A percentile compares a stretch with the other conserved stretches of the same genome.
These are phyloP conservation scores for Artemisia argyi DNA, from an alignment of 129 eudicot genomes.

Conservation along the genomic window DNA sequence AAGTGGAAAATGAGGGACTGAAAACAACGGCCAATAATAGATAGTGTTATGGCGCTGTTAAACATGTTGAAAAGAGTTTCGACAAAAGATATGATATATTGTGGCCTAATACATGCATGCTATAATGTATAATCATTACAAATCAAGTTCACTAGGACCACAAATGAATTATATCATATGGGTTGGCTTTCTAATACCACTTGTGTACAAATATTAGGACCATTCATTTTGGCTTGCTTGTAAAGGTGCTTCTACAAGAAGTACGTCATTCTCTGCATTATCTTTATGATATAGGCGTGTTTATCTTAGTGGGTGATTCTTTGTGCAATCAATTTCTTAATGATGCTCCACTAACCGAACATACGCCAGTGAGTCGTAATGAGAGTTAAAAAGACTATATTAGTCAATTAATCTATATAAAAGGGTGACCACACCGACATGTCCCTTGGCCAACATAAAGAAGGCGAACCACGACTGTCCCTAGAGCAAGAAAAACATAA, in stretches of 20 bases:
- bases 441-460: no score
- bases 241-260: slow-evolving; percentile 31
- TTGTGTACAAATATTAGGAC: slow-evolving; percentile 35
- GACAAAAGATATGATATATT: slow-evolving; percentile 18
- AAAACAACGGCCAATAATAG: neutral
- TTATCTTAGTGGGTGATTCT: slow-evolving; percentile 15
- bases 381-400: neutral
- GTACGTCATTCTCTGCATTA: slow-evolving; percentile 13
- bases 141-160: slow-evolving; percentile 33
- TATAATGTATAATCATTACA: slow-evolving; percentile 33
- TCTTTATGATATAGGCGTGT: slow-evolving; percentile 23
- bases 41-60: slow-evolving; percentile 10
- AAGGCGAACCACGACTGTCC: no score
- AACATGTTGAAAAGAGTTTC: slow-evolving; percentile 14
- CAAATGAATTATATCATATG: slow-evolving; percentile 33
- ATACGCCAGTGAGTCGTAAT: neutral
- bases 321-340: slow-evolving; percentile 24
- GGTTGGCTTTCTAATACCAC: slow-evolving; percentile 36
- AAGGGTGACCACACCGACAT: no score
- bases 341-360: slow-evolving; percentile 32
- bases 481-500: no score
- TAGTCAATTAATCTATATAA: no score
- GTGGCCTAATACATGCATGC: slow-evolving; percentile 30
- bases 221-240: slow-evolving; percentile 40
- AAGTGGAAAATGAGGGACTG: neutral